Conservation (phyloP, 2,329 filamentous ascomycete species). For the Didymella lethalis region DNA sequence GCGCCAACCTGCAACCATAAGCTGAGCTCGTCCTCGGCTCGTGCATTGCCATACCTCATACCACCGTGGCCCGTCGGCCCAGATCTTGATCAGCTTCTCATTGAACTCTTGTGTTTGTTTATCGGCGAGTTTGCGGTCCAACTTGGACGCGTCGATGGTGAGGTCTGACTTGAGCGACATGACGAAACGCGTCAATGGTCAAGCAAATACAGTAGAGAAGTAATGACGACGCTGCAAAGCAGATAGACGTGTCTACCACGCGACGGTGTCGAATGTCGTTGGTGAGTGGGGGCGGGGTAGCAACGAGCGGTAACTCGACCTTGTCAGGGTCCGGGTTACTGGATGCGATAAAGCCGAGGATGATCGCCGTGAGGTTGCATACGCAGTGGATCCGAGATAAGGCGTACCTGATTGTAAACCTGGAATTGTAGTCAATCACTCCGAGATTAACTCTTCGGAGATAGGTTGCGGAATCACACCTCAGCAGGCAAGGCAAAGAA, state of each 20-base stretch:
- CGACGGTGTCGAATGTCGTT: slow-evolving; percentile 7
- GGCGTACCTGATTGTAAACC: slow-evolving; percentile 3
- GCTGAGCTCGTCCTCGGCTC: neutral
- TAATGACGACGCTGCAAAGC: neutral
- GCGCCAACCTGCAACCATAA: slow-evolving; percentile 57
- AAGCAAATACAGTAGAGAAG: neutral
- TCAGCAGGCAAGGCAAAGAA: neutral
- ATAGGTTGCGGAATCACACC: too few species aligned
- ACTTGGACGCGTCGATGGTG: slow-evolving; percentile 53
- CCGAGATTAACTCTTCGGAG: too few species aligned
- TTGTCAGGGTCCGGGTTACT: slow-evolving; percentile 27
- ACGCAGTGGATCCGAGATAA: slow-evolving; percentile 15
- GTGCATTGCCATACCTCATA: slow-evolving; percentile 53
- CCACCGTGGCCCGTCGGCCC: slow-evolving; percentile 58
- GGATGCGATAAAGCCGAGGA: slow-evolving; percentile 22
- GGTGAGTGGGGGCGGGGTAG: slow-evolving; percentile 31
- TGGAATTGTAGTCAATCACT: neutral
- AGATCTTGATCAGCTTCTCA: slow-evolving; percentile 53
- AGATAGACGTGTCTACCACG: neutral
- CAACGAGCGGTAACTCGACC: slow-evolving; percentile 11
- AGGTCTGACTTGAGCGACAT: slow-evolving; percentile 52
- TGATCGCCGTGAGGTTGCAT: slow-evolving; percentile 2
- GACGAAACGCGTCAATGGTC: neutral
- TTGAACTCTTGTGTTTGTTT: slow-evolving; percentile 57
- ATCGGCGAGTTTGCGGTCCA: slow-evolving; percentile 52